A percentile compares a stretch with the other conserved stretches of the same genome.
Evolutionary conservation across 1,139 yeast species (phyloP).

Genomic region (Taiozyma onychis): DNA sequence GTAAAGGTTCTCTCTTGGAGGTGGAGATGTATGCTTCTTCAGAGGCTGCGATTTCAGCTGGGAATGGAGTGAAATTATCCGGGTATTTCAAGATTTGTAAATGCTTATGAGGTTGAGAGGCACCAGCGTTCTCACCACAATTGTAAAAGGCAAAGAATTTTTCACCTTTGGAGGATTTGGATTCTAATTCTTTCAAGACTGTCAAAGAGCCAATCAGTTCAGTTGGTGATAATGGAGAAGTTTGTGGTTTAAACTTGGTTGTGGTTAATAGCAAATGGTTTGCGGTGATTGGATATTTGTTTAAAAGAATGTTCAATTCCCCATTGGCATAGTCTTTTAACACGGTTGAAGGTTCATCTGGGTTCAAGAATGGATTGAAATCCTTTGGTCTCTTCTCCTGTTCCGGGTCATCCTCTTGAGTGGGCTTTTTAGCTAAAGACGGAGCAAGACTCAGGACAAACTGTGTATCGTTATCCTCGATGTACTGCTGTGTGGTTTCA

Average conservation of each 20-base stretch:
- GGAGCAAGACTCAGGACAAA: conserved; percentile 39
- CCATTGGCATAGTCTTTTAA: conserved; percentile 42
- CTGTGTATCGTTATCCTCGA: conserved; percentile 29
- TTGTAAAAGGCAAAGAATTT: conserved; percentile 78
- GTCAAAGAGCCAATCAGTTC: conserved; percentile 60
- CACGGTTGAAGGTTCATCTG: conserved; percentile 72
- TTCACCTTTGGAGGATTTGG: conserved; percentile 30
- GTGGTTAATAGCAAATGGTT: conserved; percentile 78
- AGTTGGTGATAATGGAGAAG: conserved; percentile 58
- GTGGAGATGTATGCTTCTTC: conserved; percentile 51
- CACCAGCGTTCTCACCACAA: conserved; percentile 84
- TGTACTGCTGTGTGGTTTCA: conserved; percentile 26
- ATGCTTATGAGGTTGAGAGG: conserved; percentile 91
- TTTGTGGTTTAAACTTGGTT: conserved; percentile 64
- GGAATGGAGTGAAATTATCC: conserved; percentile 49
- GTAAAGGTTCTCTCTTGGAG: conserved; percentile 51
- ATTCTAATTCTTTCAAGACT: conserved; percentile 38
- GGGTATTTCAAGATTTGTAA: conserved; percentile 80
- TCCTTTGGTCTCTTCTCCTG: conserved; percentile 29
- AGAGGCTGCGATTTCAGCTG: conserved; percentile 45
- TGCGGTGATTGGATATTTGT: conserved; percentile 81
- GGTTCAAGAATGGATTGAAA: conserved; percentile 70
- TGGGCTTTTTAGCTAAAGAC: conserved; percentile 57
- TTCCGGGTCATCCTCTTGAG: conserved; percentile 28
- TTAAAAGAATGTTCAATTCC: conserved; percentile 63